These are phyloP conservation scores for Apiospora saccharicola DNA, from an alignment of 2,329 filamentous ascomycete genomes.

Conservation along the genomic window DNA sequence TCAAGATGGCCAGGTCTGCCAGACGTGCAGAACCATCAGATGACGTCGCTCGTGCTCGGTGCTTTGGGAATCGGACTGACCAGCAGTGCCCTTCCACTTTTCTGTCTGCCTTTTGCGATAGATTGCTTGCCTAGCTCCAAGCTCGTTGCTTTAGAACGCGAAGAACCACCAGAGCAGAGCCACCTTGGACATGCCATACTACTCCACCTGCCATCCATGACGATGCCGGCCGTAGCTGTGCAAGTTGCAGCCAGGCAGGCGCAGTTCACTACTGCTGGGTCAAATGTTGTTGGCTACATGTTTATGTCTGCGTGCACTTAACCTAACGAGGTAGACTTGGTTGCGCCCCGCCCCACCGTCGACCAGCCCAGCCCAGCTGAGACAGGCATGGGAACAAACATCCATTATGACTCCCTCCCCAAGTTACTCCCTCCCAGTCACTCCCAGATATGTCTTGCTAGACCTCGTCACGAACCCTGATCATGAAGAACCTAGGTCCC, in stretches of 20 bases:
- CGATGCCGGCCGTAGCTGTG: neutral
- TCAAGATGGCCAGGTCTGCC: constrained; percentile 1
- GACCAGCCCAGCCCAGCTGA: neutral
- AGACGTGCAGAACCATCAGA: neutral
- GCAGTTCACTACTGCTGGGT: neutral
- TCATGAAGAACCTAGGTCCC: neutral
- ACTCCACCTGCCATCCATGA: neutral
- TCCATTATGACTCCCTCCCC: constrained; percentile 1
- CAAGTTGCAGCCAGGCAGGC: neutral
- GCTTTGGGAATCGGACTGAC: neutral
- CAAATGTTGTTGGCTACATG: neutral
- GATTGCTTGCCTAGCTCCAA: neutral
- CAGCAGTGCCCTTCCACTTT: neutral
- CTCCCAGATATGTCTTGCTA: neutral
- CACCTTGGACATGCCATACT: neutral
- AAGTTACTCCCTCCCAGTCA: neutral
- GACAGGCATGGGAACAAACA: neutral
- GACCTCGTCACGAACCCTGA: neutral
- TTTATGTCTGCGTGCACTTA: too few species aligned
- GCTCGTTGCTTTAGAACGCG: neutral
- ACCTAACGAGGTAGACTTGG: neutral
- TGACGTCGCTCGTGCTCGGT: constrained; percentile 4
- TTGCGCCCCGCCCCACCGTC: constrained; percentile 6
- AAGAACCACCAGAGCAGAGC: neutral
- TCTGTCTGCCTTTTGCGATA: neutral